Base-by-base conservation (phyloP, 805 yeast genomes). In the Yamadazyma philogaea region DNA sequence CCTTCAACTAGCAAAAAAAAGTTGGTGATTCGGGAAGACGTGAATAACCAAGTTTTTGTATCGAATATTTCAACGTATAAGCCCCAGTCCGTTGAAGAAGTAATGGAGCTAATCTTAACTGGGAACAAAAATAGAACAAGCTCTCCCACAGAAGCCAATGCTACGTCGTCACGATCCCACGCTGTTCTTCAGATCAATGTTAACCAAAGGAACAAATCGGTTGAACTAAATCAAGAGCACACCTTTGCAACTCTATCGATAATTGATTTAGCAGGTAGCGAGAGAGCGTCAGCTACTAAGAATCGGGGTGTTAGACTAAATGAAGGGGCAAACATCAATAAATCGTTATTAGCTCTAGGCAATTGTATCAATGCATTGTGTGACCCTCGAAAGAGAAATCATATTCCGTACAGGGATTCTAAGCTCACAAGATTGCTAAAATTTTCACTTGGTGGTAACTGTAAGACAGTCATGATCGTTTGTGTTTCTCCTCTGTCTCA, bases 391-490 rank as follows among this genome's bases (percentile, higher is more conserved):
- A 68, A 77, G 39, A 65, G 78, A 45, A 73, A 77, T 53, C 96
- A 89, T 64, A 78, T 91, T 8, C 98, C 98, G 0, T 91, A 87
- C 61, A 67, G 98, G 52, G 95, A 91, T 59, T 87, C 96, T 6
- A 90, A 90, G 55, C 70, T 91, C 41, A 91, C 98, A 0, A 67
- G 98, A 50, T 68, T 91, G 38, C 72, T 91, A 43, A 88, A 90
- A 58, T 88, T 87, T 57, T 89, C 96, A 0, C 67, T 91, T 11
- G 96, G 96, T 3, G 97, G 97, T 0, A 87, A 88, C 57, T 91
- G 98, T 63, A 84, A 86, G 58, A 91, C 98, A 0, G 90, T 88
- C 4, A 91, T 91, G 98, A 87, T 91, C 50, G 97, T 89, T 1
- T 91, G 98, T 63, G 77, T 91, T 3, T 83, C 95, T 3, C 97